Evolutionary conservation across 345 rosid genomes (phyloP), one percentile per base, ranked within the genome.

Genomic region (Trapa incisa): DNA sequence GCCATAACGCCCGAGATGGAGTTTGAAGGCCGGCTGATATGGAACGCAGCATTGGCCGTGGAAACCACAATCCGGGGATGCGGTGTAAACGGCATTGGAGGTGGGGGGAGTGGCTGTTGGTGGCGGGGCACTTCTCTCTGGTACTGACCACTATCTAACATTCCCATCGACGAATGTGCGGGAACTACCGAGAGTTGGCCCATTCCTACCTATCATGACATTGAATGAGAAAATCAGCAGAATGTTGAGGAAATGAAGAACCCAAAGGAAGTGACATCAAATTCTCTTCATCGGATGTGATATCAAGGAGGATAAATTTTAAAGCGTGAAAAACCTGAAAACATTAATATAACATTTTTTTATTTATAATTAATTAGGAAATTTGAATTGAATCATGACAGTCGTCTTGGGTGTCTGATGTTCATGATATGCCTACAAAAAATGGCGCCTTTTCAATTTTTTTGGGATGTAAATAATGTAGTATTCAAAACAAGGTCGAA

Each of bases 1-100:
- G 96, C 82, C 69, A 92, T 85, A 69, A 86, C 77, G 70, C 86
- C 74, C 37, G 99, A 87, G 73, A 89, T 80, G n/a, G 96, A 88
- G 78, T 84, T 89, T 14, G 89, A 85, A 70, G 96, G 96, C 75
- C 87, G 81, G 78, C 78, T 84, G 65, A 95, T 83, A 71, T 95
- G 97, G 83, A 85, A 89, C 50, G 93, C 89, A 35, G 97, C 54
- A 3, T 78, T 68, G 33, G 87, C 73, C 47, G 78, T 65, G 63
- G 79, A 81, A n/a, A 76, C 82, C 22, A 72, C 71, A 0, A 68
- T 43, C 38, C 77, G 83, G 37, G 75, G 87, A 12, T 81, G 84
- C 0, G 66, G 80, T 2, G 73, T 84, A 6, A 50, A 50, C 1
- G 56, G 56, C 56, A 50, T 15, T 50, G 66, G 80, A 0, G 73